Base-by-base conservation (phyloP, 1,139 yeast genomes). In the Kurtzmaniella quercitrusa region DNA sequence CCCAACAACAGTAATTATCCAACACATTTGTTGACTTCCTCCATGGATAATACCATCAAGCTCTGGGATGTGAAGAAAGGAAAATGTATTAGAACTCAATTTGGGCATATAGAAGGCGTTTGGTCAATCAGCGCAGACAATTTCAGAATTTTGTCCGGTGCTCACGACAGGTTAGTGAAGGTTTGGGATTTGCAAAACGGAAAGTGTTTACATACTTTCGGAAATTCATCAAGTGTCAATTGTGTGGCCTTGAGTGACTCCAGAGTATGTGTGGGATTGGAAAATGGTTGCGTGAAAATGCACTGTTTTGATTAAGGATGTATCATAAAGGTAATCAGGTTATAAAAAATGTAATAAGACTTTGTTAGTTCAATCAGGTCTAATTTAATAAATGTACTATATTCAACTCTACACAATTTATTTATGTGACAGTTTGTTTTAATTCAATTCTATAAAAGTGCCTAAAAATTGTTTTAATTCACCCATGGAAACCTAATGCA, bases 61-160 rank as follows among this genome's bases (percentile, higher is more conserved):
- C 65, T 93, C 39, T 93, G 98, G 98, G 95, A 89, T 54, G 84
- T 89, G 30, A 72, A 74, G 48, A 79, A 94, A 0, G 97, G 97
- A 3, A 80, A 80, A 60, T 91, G 98, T 57, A 80, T 88, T 16
- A 74, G 97, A 45, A 91, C 98, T 0, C 91, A 93, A 60, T 91
- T 91, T 65, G 98, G 98, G 5, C 98, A 93, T 57, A 88, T 91
- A 43, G 98, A 93, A 63, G 98, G 98, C 16, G 96, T 93, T 16
- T 91, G 98, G 97, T 88, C 93, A 35, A 85, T 93, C 47, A 88
- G 93, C 15, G 95, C 97, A 0, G 98, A 93, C 66, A 89, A 93
- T 36, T 93, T 93, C 71, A 76, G 98, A 51, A 86, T 93, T 38
- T 87, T 91, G 15, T 83, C 94, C 57, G 98, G 97, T 2, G 93